Conservation (phyloP, 805 yeast species). For the Dipodascus geniculatus region DNA sequence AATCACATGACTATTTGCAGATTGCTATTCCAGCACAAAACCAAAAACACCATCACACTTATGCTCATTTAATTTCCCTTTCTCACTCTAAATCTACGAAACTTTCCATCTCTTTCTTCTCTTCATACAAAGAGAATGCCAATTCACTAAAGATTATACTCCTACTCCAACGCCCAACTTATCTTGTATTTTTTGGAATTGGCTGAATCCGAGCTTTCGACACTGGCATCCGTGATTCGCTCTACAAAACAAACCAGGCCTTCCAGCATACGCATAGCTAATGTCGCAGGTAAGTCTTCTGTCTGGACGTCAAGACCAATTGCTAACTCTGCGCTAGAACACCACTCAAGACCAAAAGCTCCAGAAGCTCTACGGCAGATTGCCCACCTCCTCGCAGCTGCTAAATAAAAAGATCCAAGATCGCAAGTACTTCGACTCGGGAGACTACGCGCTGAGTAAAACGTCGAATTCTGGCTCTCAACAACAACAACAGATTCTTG, state of each 20-base stretch:
- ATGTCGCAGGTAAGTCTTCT: not conserved
- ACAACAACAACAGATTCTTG: conserved; percentile 12
- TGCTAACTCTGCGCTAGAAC: not conserved
- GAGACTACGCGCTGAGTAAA: conserved; percentile 74
- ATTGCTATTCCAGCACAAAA: not conserved
- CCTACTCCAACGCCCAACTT: not conserved
- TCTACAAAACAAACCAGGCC: no score
- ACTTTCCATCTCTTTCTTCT: not conserved
- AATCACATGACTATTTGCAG: not conserved
- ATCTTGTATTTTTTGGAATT: not conserved
- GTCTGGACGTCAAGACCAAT: no score
- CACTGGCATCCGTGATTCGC: no score
- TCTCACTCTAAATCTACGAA: not conserved
- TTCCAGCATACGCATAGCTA: no score
- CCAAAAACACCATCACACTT: not conserved
- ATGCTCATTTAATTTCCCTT: not conserved
- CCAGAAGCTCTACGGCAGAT: conserved; percentile 70
- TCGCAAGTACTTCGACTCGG: conserved; percentile 85
- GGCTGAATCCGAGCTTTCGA: not conserved
- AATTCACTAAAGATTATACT: not conserved
- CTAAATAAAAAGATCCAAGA: conserved; percentile 63
- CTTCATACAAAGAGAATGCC: not conserved
- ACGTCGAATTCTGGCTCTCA: conserved; percentile 27
- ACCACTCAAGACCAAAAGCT: conserved; percentile 63
- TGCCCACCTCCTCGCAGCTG: conserved; percentile 72